Evolutionary conservation across 116 monocot genomes (phyloP).

Genomic region (Zostera marina): DNA sequence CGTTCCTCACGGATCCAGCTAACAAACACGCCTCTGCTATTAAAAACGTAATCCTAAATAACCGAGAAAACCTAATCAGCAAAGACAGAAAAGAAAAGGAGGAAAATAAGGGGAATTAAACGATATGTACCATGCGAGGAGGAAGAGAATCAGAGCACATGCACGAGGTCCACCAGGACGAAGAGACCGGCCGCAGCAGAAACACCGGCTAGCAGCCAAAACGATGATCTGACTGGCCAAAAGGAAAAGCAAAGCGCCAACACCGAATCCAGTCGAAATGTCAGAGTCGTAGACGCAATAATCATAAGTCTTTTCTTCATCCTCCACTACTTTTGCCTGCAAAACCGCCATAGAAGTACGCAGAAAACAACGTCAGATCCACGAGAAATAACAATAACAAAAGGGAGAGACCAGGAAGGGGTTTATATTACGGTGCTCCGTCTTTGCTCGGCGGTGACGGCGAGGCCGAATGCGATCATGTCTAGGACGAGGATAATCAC

Average conservation of each 20-base stretch:
- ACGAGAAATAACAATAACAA: background rate
- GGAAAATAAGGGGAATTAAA: background rate
- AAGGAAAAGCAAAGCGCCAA: constrained; percentile 71
- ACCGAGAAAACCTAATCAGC: background rate
- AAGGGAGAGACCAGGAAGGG: background rate
- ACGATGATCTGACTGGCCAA: constrained; percentile 51
- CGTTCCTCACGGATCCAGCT: constrained; percentile 68
- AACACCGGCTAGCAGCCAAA: constrained; percentile 71
- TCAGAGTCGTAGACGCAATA: constrained; percentile 96
- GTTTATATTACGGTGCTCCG: constrained; percentile 51
- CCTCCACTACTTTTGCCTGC: constrained; percentile 46
- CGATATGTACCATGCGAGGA: constrained; percentile 48
- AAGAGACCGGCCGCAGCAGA: constrained; percentile 78
- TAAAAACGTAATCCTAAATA: constrained; percentile 49
- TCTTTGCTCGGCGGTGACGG: constrained; percentile 62
- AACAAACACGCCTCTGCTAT: constrained; percentile 77
- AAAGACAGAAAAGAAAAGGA: background rate
- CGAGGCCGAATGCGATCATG: constrained; percentile 63
- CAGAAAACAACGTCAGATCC: background rate
- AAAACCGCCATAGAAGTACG: background rate
- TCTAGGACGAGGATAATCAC: constrained; percentile 42
- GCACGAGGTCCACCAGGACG: constrained; percentile 64
- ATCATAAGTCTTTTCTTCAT: constrained; percentile 50
- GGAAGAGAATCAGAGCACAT: constrained; percentile 59
- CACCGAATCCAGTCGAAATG: constrained; percentile 75